Base-by-base conservation (phyloP, 768 basidiomycete genomes). In the Russula lepida region DNA sequence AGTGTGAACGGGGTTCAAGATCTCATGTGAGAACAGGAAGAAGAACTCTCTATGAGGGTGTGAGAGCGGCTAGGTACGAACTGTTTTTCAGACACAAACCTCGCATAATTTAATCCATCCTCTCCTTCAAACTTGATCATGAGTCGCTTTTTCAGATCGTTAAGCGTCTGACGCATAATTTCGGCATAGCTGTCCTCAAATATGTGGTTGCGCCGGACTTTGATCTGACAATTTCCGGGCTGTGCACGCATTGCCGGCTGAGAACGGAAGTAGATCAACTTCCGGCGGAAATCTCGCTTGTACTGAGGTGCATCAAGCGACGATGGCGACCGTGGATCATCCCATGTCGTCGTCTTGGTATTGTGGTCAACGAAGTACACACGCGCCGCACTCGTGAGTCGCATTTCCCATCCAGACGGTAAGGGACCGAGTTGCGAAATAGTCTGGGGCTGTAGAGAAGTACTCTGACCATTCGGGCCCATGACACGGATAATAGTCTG, bases 91-190 rank as follows among this genome's bases (percentile, higher is more conserved):
- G 17, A 30, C 44, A 74, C 83, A 39, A 68, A 93, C 92, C 95
- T 86, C 43, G 95, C 97, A 71, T 99, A 98, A 79, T 99, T 97
- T 66, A 98, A 75, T 71, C 97, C 97, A 73, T 98, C 97, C 72
- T 99, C 97, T 30, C 97, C 97, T 68, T 97, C 95, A 74, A 99
- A 99, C 77, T 98, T 98, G 77, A 98, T 98, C 97, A 98, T 98
- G 67, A 98, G 74, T 50, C 97, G 80, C 78, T 98, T 99, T 85
- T 98, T 98, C 68, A 99, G 74, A 74, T 99, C 97, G 70, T 90
- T 95, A 4, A 97, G 95, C 13, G 92, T 95, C 77, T 98, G 97
- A 63, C 94, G 82, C 97, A 99, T 98, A 68, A 99, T 98, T 78
- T 99, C 97, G 64, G 94, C 95, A 76, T 98, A 99, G 75, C 90